Evolutionary conservation across 1,284 basidiomycete species (phyloP).

Genomic region (Boletus austroedulis): DNA sequence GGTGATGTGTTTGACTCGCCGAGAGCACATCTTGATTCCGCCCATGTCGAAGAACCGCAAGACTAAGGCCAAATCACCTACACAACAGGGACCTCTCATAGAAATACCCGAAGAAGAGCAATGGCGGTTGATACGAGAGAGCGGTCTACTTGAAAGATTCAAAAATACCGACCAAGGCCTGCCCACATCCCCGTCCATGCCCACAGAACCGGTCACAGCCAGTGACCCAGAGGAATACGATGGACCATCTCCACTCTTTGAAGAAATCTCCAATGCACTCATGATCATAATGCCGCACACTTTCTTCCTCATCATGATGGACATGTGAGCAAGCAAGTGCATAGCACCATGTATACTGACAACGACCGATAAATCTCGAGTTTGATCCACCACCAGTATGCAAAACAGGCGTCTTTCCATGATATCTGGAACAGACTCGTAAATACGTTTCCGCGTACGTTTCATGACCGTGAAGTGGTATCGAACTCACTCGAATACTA

Average conservation of each 20-base stretch:
- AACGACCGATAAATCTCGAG: conserved; percentile 37
- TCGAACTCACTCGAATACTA: conserved; percentile 29
- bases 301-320: conserved; percentile 71
- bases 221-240: conserved; percentile 36
- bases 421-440: conserved; percentile 54
- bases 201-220: neutral
- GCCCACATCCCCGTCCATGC: neutral
- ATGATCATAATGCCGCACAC: conserved; percentile 67
- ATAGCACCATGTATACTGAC: neutral
- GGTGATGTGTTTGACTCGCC: conserved; percentile 9
- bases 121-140: conserved; percentile 68
- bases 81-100: conserved; percentile 26
- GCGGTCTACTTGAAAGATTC: conserved; percentile 58
- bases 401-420: conserved; percentile 48
- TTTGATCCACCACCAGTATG: conserved; percentile 74
- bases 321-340: conserved; percentile 54
- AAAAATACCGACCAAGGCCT: conserved; percentile 8
- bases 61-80: conserved; percentile 17
- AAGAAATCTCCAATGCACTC: conserved; percentile 64
- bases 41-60: conserved; percentile 44
- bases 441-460: conserved; percentile 66
- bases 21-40: neutral
- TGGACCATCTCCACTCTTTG: conserved; percentile 47
- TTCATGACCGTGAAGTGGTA: neutral
- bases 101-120: conserved; percentile 72